A percentile compares a stretch with the other conserved stretches of the same genome.
phyloP scores from a whole-genome alignment of 1,284 basidiomycete species.

The Agaricales sp. region DNA sequence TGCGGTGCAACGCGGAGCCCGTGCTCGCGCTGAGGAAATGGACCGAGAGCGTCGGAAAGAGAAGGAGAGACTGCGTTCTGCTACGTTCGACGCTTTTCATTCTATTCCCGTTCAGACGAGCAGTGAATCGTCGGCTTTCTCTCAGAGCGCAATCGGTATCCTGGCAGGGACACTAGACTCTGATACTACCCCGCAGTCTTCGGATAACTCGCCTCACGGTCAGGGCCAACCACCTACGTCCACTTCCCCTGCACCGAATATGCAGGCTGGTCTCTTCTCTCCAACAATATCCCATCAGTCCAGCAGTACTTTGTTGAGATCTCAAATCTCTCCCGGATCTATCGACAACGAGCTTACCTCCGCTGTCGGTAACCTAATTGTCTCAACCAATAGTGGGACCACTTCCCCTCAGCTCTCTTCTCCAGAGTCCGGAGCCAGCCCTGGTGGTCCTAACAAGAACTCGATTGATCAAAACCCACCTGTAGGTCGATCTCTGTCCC shows the following conservation, averaged over 20 bases:
- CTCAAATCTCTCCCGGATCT: too few relatives aligned
- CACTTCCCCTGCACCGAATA: too few relatives aligned
- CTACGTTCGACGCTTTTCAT: constrained; percentile 68
- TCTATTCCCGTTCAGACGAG: too few relatives aligned
- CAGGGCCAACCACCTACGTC: constrained; percentile 17
- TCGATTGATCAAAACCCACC: constrained; percentile 86
- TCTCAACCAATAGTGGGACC: constrained; percentile 40
- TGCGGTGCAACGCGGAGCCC: constrained; percentile 33
- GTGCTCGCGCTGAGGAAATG: constrained; percentile 57
- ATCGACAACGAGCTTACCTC: neutral
- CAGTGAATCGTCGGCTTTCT: too few relatives aligned
- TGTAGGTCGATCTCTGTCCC: constrained; percentile 27
- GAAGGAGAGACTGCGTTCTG: constrained; percentile 36
- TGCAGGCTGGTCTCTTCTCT: neutral
- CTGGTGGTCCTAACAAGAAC: constrained; percentile 32
- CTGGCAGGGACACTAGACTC: too few relatives aligned
- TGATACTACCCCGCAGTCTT: too few relatives aligned
- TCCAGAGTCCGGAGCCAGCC: constrained; percentile 37
- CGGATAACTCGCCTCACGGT: too few relatives aligned
- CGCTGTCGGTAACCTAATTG: constrained; percentile 34
- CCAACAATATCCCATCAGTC: neutral
- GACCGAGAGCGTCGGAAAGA: constrained; percentile 50
- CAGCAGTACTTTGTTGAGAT: too few relatives aligned
- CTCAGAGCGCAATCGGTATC: too few relatives aligned
- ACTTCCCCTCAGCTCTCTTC: constrained; percentile 41